Conservation (phyloP, 1,139 yeast genomes). For the Hyphopichia burtonii region DNA sequence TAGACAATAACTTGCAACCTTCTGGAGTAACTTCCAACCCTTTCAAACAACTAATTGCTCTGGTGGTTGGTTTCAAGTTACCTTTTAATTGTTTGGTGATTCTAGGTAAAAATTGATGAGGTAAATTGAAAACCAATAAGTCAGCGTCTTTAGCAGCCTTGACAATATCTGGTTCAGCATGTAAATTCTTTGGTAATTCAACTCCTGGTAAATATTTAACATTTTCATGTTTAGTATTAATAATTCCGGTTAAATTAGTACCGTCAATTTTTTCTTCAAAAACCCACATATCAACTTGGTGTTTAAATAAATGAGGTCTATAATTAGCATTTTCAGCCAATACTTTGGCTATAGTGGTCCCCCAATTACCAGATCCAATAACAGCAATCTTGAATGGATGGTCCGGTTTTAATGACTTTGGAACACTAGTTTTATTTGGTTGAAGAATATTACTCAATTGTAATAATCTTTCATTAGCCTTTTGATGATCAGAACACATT, state of each 20-base stretch:
- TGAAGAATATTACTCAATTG: slow-evolving; percentile 37
- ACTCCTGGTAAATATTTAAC: slow-evolving; percentile 85
- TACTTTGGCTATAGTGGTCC: slow-evolving; percentile 92
- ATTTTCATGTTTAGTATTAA: slow-evolving; percentile 83
- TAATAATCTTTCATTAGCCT: slow-evolving; percentile 35
- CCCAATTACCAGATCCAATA: slow-evolving; percentile 87
- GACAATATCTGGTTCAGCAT: slow-evolving; percentile 80
- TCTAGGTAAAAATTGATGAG: slow-evolving; percentile 85
- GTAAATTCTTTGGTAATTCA: slow-evolving; percentile 72
- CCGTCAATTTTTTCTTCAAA: slow-evolving; percentile 77
- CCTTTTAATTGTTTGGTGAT: slow-evolving; percentile 77
- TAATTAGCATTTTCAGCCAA: slow-evolving; percentile 81
- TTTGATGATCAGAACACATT: slow-evolving; percentile 1
- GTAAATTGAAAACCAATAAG: slow-evolving; percentile 83
- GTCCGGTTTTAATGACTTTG: slow-evolving; percentile 13
- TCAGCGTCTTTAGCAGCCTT: slow-evolving; percentile 76
- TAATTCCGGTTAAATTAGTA: slow-evolving; percentile 76
- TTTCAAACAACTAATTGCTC: slow-evolving; percentile 92
- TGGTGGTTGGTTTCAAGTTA: slow-evolving; percentile 59
- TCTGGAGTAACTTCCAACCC: slow-evolving; percentile 82
- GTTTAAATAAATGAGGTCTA: slow-evolving; percentile 65
- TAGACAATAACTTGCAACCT: slow-evolving; percentile 78
- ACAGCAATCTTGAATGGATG: slow-evolving; percentile 56
- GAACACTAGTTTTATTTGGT: slow-evolving; percentile 19
- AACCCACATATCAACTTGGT: slow-evolving; percentile 90